phyloP scores from a whole-genome alignment of 208 protist species.

The Phytomonas sp. region DNA sequence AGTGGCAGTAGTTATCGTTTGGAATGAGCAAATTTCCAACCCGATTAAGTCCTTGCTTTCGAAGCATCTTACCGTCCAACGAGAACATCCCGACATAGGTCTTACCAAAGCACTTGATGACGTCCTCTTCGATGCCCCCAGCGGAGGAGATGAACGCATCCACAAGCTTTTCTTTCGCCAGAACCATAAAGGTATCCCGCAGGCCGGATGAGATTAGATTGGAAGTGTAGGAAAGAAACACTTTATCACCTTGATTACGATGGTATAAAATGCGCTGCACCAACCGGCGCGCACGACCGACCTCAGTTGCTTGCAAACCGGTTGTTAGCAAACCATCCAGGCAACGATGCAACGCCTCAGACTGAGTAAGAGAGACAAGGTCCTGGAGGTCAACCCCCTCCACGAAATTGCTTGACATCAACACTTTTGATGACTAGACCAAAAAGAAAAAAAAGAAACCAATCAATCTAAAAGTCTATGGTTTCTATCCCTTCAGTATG shows the following conservation, averaged over 20 bases:
- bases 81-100: slow-evolving; percentile 94
- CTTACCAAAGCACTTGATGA: slow-evolving; percentile 98
- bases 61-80: slow-evolving; percentile 87
- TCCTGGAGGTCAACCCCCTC: slow-evolving; percentile 41
- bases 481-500: neutral
- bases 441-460: slow-evolving; percentile 13
- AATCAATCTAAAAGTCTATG: neutral
- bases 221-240: slow-evolving; percentile 99
- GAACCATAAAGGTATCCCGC: slow-evolving; percentile 95
- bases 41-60: slow-evolving; percentile 93
- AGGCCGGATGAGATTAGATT: slow-evolving; percentile 99
- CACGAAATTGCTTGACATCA: slow-evolving; percentile 13
- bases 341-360: slow-evolving; percentile 41
- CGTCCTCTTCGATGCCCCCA: slow-evolving; percentile 99
- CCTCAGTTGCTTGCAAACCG: slow-evolving; percentile 74
- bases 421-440: neutral
- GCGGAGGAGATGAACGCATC: slow-evolving; percentile 98
- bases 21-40: slow-evolving; percentile 99
- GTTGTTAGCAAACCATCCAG: slow-evolving; percentile 26
- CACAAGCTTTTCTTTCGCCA: slow-evolving; percentile 94
- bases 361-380: slow-evolving; percentile 33
- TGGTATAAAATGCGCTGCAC: slow-evolving; percentile 57
- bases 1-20: slow-evolving; percentile 99
- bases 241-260: slow-evolving; percentile 36
- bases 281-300: slow-evolving; percentile 55